Percentiles rank a stretch among this genome's conserved stretches.
These are phyloP conservation scores for Rhodotorula graminis DNA, from an alignment of 768 basidiomycete genomes.

Conservation along the genomic window DNA sequence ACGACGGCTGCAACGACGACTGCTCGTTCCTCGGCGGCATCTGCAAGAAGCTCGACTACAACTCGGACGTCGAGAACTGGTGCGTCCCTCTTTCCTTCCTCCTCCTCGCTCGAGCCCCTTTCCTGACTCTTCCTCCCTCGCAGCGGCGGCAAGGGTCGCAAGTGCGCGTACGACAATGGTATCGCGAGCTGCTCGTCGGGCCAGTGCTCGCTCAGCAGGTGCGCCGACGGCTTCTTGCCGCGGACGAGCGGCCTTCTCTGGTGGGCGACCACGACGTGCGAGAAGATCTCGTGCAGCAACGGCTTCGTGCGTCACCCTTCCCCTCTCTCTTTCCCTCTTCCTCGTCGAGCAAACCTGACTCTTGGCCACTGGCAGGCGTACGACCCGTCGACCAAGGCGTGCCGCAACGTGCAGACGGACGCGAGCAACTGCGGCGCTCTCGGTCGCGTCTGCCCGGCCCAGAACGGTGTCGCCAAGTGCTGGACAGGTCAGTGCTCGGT, in stretches of 20 bases:
- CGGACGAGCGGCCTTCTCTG: slow-evolving; percentile 7
- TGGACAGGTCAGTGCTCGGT: slow-evolving; percentile 6
- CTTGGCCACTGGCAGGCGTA: neutral
- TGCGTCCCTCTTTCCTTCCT: neutral
- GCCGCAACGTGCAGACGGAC: slow-evolving; percentile 10
- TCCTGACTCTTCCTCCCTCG: neutral
- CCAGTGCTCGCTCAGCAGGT: slow-evolving; percentile 8
- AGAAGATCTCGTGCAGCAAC: neutral
- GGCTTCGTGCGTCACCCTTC: slow-evolving; percentile 13
- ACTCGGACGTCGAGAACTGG: slow-evolving; percentile 25
- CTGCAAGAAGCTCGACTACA: slow-evolving; percentile 1
- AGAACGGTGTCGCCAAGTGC: slow-evolving; percentile 15
- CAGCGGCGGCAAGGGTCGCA: slow-evolving; percentile 24
- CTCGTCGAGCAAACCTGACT: neutral
- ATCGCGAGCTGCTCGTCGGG: slow-evolving; percentile 12
- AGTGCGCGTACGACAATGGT: slow-evolving; percentile 24
- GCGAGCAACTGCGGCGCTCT: slow-evolving; percentile 25
- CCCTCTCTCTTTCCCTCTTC: neutral
- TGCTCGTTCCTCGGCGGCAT: slow-evolving; percentile 1
- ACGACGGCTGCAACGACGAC: slow-evolving; percentile 22
- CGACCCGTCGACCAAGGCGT: neutral
- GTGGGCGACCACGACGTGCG: slow-evolving; percentile 15
- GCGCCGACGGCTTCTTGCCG: slow-evolving; percentile 12
- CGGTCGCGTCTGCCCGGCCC: slow-evolving; percentile 20
- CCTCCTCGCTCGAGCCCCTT: neutral